Percentiles rank a stretch among this genome's conserved stretches.
Evolutionary conservation across 2,329 filamentous ascomycete species (phyloP).

Genomic region (Torrubiellomyces zombiae): DNA sequence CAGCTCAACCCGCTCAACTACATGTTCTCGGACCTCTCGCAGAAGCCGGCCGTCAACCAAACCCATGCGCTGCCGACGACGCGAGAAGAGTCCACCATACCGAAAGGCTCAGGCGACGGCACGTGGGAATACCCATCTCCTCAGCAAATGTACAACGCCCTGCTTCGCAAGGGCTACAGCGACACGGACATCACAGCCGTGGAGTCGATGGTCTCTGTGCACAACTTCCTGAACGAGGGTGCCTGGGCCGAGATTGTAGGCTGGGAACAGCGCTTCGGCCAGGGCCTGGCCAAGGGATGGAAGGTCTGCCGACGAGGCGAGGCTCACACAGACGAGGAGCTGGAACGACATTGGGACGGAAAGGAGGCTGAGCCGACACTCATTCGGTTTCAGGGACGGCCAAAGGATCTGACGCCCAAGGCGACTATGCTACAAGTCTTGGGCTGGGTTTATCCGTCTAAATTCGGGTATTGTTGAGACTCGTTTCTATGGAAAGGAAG

Average conservation of each 20-base stretch:
- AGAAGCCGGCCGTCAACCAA: constrained; percentile 60
- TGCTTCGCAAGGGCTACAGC: constrained; percentile 87
- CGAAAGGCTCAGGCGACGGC: constrained; percentile 58
- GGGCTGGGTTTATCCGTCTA: constrained; percentile 61
- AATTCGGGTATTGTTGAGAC: constrained; percentile 60
- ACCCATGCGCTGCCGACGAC: constrained; percentile 56
- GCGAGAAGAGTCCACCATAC: constrained; percentile 78
- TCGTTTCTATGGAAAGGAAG: no score
- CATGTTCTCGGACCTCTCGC: constrained; percentile 81
- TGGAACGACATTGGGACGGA: constrained; percentile 35
- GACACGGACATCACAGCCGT: constrained; percentile 89
- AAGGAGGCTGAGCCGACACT: constrained; percentile 50
- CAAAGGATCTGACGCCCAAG: constrained; percentile 82
- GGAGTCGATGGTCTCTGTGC: constrained; percentile 91
- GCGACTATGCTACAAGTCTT: constrained; percentile 69
- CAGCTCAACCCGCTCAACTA: constrained; percentile 66
- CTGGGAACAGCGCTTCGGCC: constrained; percentile 77
- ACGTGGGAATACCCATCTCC: constrained; percentile 98
- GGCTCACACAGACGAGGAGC: constrained; percentile 31
- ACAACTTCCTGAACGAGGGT: constrained; percentile 96
- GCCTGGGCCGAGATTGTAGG: constrained; percentile 90
- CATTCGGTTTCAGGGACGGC: constrained; percentile 75
- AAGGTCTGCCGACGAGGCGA: constrained; percentile 59
- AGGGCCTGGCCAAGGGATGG: constrained; percentile 58
- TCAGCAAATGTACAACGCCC: constrained; percentile 99